Base-by-base conservation (phyloP, 2,329 filamentous ascomycete genomes). In the Aspergillus arachidicola region DNA sequence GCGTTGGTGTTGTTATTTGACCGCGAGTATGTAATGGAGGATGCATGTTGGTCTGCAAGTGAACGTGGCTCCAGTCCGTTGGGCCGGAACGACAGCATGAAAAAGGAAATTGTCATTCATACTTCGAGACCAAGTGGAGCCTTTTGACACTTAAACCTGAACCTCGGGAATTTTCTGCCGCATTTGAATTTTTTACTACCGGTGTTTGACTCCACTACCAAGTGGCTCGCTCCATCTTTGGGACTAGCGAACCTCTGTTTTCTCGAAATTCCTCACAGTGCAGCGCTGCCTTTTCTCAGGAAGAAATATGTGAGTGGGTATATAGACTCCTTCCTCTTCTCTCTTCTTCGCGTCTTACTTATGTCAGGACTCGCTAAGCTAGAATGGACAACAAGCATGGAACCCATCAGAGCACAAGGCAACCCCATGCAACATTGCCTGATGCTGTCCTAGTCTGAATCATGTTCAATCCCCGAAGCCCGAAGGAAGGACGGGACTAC, bases 351-450 rank as follows among this genome's bases (percentile, higher is more conserved):
- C 21, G 16, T 11, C 41, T 10, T 21, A 11, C n/a, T 43, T 11
- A 21, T 21, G n/a, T 28, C 26, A 28, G 26, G 7, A 4, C 21
- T 10, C 41, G 41, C n/a, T 43, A 43, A n/a, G 19, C 41, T 11
- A 19, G 19, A 19, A 21, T 43, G 7, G 14, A 11, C 19, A 19
- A 43, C 7, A n/a, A 21, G 7, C 19, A 19, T 43, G 41, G 6
- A 43, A 21, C 10, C 41, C 16, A 43, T 43, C 34, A 16, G 12
- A 36, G 14, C 34, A 36, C 10, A 21, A 55, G 51, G 32, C 51
- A 55, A 55, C 51, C 51, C n/a, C 32, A 41, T 54, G 28, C 51
- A 21, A 12, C 5, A 36, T 55, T 55, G 51, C 51, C 51, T 55
- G 32, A 55, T 55, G 11, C 51, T 21, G 28, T 28, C 28, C 48